These are phyloP conservation scores for Bolboschoenus planiculmis DNA, from an alignment of 176 grass and related monocot species.

Conservation along the genomic window DNA sequence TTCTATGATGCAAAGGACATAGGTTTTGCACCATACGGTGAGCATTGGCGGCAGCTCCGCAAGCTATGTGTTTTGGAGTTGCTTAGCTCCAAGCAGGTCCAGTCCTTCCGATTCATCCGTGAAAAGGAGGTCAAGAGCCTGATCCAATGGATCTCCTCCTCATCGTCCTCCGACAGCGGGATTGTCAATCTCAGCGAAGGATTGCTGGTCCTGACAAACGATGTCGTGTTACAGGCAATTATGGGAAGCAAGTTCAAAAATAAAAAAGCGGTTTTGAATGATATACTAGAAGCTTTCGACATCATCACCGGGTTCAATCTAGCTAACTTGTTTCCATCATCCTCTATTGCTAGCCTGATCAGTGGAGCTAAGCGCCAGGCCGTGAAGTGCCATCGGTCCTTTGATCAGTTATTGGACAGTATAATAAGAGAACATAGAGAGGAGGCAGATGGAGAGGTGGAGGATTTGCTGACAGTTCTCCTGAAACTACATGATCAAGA, in stretches of 20 bases:
- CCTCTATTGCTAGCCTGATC: background rate
- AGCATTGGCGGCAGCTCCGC: constrained; percentile 28
- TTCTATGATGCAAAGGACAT: constrained; percentile 25
- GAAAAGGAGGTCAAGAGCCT: background rate
- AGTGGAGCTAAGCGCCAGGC: background rate
- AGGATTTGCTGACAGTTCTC: background rate
- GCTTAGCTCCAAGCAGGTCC: constrained; percentile 16
- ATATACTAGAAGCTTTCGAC: background rate
- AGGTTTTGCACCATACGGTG: constrained; percentile 22
- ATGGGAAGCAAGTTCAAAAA: constrained; percentile 18
- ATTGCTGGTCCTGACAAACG: background rate
- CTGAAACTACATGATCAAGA: background rate
- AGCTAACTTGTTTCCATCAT: background rate
- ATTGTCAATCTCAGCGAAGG: constrained; percentile 8
- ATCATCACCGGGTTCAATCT: background rate
- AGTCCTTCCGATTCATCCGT: constrained; percentile 19
- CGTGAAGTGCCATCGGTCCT: background rate
- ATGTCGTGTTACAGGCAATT: background rate
- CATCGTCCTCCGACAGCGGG: background rate
- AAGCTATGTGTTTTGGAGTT: constrained; percentile 35
- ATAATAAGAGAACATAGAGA: constrained; percentile 3
- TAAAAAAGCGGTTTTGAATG: background rate
- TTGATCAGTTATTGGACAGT: constrained; percentile 4
- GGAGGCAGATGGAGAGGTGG: background rate
- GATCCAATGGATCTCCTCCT: background rate